Base-by-base conservation (phyloP, 2,329 filamentous ascomycete species). In the Talaromyces islandicus region DNA sequence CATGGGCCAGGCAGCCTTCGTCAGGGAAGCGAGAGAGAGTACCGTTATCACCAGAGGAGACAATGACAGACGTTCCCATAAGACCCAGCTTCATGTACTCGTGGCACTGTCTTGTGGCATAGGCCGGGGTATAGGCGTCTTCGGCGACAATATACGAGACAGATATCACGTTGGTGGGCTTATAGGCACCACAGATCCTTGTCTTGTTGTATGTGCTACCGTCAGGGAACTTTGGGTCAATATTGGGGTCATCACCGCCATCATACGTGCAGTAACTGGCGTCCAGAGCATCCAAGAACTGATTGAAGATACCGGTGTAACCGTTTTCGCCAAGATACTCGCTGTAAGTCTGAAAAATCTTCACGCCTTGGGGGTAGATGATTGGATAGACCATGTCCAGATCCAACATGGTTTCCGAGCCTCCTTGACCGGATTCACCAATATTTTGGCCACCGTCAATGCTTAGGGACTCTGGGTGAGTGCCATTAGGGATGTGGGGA, bases 71-170 rank as follows among this genome's bases (percentile, higher is more conserved):
- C 48, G 69, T 65, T 4, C 70, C 70, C 57, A 70, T 69, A 1
- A 72, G 64, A 7, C 76, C 80, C 0, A 84, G 77, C 68, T 59
- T 55, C 52, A 51, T 50, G n/a, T 51, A 55, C 11, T 59, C 52
- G 17, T 59, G 52, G 51, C 57, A 59, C 25, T 55, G 52, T 41
- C 52, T 35, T 7, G 19, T 27, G 2, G 43, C 21, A 51, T 59
- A 59, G 9, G 29, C 38, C 12, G 29, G 30, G 19, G 57, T 21
- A 30, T 55, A 55, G 4, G 52, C 27, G 5, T 29, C 41, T 38
- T 59, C 57, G 21, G 52, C 52, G 27, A 51, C 25, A 21, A 21
- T 53, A 29, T 59, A 59, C 11, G 57, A 59, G 24, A 55, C n/a
- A 10, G 57, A 55, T 17, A 59, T 55, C 14, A 55, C 51, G 54